Base-by-base conservation (phyloP, 495 filamentous ascomycete genomes). In the Delitschia confertaspora region DNA sequence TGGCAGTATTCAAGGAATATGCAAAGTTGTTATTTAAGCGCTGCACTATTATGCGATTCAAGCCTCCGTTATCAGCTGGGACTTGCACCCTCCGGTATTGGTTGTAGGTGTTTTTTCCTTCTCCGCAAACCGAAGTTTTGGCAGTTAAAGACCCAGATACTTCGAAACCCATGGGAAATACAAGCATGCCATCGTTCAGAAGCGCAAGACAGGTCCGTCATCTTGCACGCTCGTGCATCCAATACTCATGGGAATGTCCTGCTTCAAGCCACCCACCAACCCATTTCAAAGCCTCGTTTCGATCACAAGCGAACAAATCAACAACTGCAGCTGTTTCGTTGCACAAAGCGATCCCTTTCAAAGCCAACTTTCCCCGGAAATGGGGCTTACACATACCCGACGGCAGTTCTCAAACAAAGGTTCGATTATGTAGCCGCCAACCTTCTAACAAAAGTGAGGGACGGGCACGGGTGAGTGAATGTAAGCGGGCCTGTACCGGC, bases 211-310 rank as follows among this genome's bases (percentile, higher is more conserved):
- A 10, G 24, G n/a, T 32, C 41, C 47, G 40, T 45, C 41, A 51
- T 45, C 41, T 25, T 45, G 47, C 47, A 51, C 39, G 33, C 31
- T 24, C 30, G 42, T 37, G 45, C 38, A 42, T 8, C 38, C 33
- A 31, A 25, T 16, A 14, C 17, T 11, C 41, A 23, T 20, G 41
- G 41, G 14, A n/a, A n/a, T n/a, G 31, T 25, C 8, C 30, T 19
- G 23, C 30, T n/a, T 19, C 31, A 14, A 7, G 18, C 30, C 33
- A 44, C 27, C 39, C 22, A 9, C 37, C 11, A 33, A 38, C 16
- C n/a, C n/a, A 42, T 46, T 46, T 51, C 48, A 42, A 51, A 51
- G 46, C 48, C 45, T 37, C n/a, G n/a, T n/a, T n/a, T 36, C 22
- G 48, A 34, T 46, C 48, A 51, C n/a, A n/a, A n/a, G n/a, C n/a